Evolutionary conservation across 495 filamentous ascomycete species (phyloP), one percentile per base, ranked within the genome.

Genomic region (Hypoxylon perforatum): DNA sequence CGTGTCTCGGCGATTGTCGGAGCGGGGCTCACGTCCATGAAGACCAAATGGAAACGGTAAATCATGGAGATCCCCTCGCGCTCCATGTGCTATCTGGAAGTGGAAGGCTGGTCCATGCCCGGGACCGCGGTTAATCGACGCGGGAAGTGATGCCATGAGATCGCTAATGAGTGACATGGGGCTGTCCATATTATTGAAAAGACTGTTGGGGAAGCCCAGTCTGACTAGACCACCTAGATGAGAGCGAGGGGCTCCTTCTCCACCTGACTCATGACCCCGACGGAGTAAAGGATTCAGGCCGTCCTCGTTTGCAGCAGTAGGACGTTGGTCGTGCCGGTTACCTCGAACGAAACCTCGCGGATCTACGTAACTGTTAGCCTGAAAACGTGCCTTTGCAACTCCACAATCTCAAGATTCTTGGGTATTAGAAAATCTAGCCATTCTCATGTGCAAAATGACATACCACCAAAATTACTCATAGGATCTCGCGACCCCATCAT

Each of bases 201-300:
- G 33, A 17, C 57, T 54, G 4, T 67, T 64, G 11, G 73, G 74
- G 36, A 81, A 64, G 10, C 76, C 75, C 5, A 81, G 57, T n/a
- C 76, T 71, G 18, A 78, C 74, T 41, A 77, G 54, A n/a, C 70
- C 71, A 19, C 70, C 55, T 15, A 60, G 56, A 39, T 69, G 61
- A 21, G 52, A 70, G 10, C 78, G 82, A 18, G 73, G 71, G 15
- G 76, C 69, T 18, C 63, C 57, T 41, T 84, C 81, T 63, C 76
- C 75, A 28, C 61, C 73, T 14, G 67, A 21, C 21, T 73, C 70
- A 41, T 70, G 72, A 14, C 56, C 56, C 28, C 77, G 78, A 41
- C 82, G 81, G 19, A 93, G 85, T 12, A 97, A 81, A 48, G 93
- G 93, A 71, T 97, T 96, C 3, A 84, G 82, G 15, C 92, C 92